These are phyloP conservation scores for Limonium bicolor DNA, from an alignment of 148 eudicot genomes.

Conservation along the genomic window DNA sequence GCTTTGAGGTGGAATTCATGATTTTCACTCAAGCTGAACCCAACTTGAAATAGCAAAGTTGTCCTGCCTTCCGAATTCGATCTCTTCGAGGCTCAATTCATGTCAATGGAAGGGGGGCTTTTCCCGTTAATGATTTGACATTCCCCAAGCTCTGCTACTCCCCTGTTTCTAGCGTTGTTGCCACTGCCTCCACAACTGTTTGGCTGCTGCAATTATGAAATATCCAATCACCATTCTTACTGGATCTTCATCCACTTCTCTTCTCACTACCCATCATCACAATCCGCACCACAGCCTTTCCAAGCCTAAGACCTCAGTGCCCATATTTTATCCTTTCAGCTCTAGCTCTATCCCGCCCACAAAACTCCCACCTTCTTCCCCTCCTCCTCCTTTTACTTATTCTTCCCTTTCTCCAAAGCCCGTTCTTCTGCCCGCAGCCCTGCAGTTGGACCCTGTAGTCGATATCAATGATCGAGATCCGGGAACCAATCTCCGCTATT, in stretches of 20 bases:
- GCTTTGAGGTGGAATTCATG: no score
- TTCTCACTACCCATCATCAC: slow-evolving; percentile 12
- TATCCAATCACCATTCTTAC: slow-evolving; percentile 23
- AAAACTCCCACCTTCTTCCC: slow-evolving; percentile 13
- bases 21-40: no score
- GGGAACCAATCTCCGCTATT: slow-evolving; percentile 10
- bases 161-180: no score
- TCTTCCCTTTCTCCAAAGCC: slow-evolving; percentile 6
- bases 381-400: slow-evolving; percentile 15
- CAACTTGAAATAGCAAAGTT: no score
- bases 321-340: slow-evolving; percentile 6
- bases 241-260: slow-evolving; percentile 12
- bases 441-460: slow-evolving; percentile 12
- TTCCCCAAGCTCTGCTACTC: no score
- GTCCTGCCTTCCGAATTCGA: no score
- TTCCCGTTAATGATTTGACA: no score
- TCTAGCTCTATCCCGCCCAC: slow-evolving; percentile 20
- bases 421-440: slow-evolving; percentile 16
- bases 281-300: slow-evolving; percentile 9
- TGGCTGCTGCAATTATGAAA: slow-evolving; percentile 35
- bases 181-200: no score
- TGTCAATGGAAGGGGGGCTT: no score
- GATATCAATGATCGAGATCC: background rate
- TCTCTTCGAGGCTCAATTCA: no score
- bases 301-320: slow-evolving; percentile 13